Evolutionary conservation across 176 grass and related monocot species (phyloP), one percentile per base, ranked within the genome.

Genomic region (Aegilops umbellulata): DNA sequence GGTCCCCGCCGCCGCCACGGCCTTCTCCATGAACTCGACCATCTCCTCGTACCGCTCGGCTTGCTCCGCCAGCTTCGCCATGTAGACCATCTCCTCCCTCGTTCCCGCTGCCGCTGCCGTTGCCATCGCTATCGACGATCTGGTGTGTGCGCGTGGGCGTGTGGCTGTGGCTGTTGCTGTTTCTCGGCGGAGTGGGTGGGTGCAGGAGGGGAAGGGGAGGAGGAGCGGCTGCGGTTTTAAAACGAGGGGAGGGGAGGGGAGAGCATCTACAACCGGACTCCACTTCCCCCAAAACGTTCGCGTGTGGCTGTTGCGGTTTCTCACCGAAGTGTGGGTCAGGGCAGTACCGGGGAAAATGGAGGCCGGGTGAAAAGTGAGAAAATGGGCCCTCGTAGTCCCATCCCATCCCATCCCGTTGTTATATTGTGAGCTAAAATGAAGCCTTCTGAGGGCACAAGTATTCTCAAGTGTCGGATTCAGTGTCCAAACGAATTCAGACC

Each of bases 21-120:
- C 94, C 90, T 93, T 98, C 94, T 98, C 97, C 97, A 98, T 98
- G 90, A 92, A 98, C 85, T 94, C 94, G 60, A 98, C 97, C 97
- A 98, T 98, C 97, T 98, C 97, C 90, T 98, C 97, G 79, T 98
- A 98, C 60, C 97, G 86, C 97, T 98, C 97, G 63, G 97, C 97
- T 72, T 96, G 97, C 92, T 98, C 97, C 10, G 97, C 94, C 60
- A 98, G 92, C 90, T 98, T 98, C 3, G 97, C 97, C 90, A 98
- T 70, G 86, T 98, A 98, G 47, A 98, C 97, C 84, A 92, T 95
- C 89, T 94, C 88, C 62, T 95, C 97, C 77, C 88, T 65, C 70
- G 77, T 73, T 47, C 84, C 88, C 47, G 91, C 35, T 16, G 81
- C 81, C 49, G 16, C 49, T 46, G 44, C 44, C 82, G 80, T 62